phyloP scores from a whole-genome alignment of 768 basidiomycete genomes.

The Porpolomopsis calyptriformis region DNA sequence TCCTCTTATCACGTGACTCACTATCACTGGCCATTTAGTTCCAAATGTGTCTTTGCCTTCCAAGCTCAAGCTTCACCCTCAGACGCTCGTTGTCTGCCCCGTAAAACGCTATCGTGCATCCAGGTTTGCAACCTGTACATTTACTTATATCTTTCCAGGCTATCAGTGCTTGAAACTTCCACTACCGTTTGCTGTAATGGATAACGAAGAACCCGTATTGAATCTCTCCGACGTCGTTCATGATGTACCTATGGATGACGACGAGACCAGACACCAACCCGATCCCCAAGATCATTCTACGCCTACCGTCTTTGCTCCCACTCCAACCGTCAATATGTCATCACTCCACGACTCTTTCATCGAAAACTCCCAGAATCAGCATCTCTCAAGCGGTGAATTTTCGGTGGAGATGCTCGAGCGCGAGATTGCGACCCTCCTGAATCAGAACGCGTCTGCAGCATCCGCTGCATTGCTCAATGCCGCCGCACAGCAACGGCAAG shows the following conservation, averaged over 20 bases:
- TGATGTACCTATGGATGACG: slow-evolving; percentile 62
- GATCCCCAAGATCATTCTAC: slow-evolving; percentile 20
- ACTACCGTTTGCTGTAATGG: slow-evolving; percentile 27
- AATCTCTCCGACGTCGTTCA: slow-evolving; percentile 79
- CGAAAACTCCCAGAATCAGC: slow-evolving; percentile 26
- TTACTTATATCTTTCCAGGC: too few species aligned
- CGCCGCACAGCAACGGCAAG: slow-evolving; percentile 58
- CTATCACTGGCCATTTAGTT: background rate
- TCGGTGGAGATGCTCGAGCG: slow-evolving; percentile 68
- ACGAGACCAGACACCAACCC: slow-evolving; percentile 27
- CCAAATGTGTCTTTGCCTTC: too few species aligned
- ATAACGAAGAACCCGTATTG: slow-evolving; percentile 55
- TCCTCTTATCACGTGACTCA: background rate
- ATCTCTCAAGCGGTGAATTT: slow-evolving; percentile 36
- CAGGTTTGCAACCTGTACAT: too few species aligned
- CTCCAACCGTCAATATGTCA: slow-evolving; percentile 26
- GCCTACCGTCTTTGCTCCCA: slow-evolving; percentile 13
- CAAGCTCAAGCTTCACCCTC: too few species aligned
- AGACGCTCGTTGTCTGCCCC: too few species aligned
- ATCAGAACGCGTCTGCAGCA: slow-evolving; percentile 64
- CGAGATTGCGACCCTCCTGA: slow-evolving; percentile 64
- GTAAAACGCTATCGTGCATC: too few species aligned
- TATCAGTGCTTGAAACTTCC: background rate
- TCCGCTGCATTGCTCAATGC: slow-evolving; percentile 54
- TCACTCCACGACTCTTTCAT: slow-evolving; percentile 27